A percentile compares a stretch with the other conserved stretches of the same genome.
phyloP scores from a whole-genome alignment of 257 asterid species.

The Solanum sejunctum region DNA sequence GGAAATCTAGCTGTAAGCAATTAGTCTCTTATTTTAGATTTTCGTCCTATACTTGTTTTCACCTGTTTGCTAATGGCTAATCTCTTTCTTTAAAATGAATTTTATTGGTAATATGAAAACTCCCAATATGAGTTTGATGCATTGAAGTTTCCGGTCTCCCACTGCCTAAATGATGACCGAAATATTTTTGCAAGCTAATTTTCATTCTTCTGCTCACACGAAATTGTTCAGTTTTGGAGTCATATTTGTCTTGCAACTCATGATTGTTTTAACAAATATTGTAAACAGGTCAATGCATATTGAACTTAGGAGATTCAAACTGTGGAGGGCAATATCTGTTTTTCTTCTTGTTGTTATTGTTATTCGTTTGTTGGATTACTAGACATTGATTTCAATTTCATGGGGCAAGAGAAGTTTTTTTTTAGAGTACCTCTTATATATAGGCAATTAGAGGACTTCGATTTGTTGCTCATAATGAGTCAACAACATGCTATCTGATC shows the following conservation, averaged over 20 bases:
- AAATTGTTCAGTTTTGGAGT: neutral
- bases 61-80: neutral
- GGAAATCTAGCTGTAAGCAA: neutral
- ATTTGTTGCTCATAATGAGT: neutral
- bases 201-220: neutral
- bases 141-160: neutral
- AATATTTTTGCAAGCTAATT: neutral
- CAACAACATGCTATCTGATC: neutral
- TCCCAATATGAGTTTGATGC: neutral
- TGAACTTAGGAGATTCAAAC: neutral
- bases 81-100: neutral
- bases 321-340: neutral
- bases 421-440: neutral
- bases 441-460: neutral
- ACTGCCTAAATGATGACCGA: neutral
- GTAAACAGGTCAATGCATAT: neutral
- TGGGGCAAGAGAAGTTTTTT: neutral
- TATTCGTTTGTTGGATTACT: neutral
- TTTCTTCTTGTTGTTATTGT: neutral
- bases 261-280: neutral
- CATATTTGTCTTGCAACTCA: neutral
- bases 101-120: neutral
- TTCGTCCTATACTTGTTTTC: neutral
- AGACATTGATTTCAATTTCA: neutral
- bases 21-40: neutral